Percentiles rank a stretch among this genome's conserved stretches.
These are phyloP conservation scores for Lepidium campestre DNA, from an alignment of 441 rosid genomes.

Conservation along the genomic window DNA sequence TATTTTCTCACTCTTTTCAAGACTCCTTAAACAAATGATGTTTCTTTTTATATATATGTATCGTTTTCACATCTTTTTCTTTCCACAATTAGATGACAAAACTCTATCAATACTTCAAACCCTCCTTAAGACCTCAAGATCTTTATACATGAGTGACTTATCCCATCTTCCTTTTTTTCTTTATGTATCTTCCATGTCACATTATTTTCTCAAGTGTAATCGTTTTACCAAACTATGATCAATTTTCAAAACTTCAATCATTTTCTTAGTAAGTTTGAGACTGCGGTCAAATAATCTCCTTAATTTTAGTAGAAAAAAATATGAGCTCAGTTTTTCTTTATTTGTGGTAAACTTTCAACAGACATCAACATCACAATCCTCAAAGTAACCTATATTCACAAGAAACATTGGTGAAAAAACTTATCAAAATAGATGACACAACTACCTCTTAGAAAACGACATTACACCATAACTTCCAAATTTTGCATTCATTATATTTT, in stretches of 20 bases:
- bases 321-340: background rate
- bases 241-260: background rate
- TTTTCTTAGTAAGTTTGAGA: background rate
- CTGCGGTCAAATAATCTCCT: background rate
- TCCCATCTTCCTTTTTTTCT: too few species aligned
- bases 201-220: too few species aligned
- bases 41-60: too few species aligned
- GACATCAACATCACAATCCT: background rate
- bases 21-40: too few species aligned
- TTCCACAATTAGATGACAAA: too few species aligned
- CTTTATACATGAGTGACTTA: too few species aligned
- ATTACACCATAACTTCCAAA: constrained; percentile 8
- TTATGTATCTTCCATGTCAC: too few species aligned
- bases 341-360: background rate
- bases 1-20: background rate
- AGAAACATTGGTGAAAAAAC: background rate
- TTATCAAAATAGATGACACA: constrained; percentile 14
- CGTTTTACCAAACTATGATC: too few species aligned
- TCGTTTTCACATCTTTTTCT: too few species aligned
- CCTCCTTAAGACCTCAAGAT: too few species aligned
- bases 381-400: background rate
- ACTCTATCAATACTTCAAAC: too few species aligned
- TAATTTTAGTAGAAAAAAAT: background rate
- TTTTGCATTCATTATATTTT: background rate
- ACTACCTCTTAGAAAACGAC: constrained; percentile 23